Evolutionary conservation across 1,284 basidiomycete genomes (phyloP).

Genomic region (Cryptococcus sp.): DNA sequence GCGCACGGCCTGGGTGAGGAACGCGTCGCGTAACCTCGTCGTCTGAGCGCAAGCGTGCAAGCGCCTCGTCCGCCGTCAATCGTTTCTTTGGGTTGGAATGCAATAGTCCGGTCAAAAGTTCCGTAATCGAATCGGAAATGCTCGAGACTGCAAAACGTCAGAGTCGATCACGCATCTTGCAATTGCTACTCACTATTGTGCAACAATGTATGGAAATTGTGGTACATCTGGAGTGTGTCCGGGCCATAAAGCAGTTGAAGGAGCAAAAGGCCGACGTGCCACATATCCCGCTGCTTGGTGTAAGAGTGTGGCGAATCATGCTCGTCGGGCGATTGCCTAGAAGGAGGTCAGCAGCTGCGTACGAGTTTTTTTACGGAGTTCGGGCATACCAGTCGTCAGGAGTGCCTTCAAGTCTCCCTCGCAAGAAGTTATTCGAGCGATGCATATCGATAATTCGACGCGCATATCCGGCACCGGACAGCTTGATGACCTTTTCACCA

Average conservation of each 20-base stretch:
- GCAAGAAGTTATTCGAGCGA: constrained; percentile 52
- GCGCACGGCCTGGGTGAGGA: constrained; percentile 9
- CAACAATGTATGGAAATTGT: constrained; percentile 39
- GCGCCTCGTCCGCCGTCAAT: constrained; percentile 46
- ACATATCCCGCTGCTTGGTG: constrained; percentile 50
- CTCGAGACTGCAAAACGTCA: constrained; percentile 23
- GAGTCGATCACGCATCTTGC: not conserved
- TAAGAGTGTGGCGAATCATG: constrained; percentile 49
- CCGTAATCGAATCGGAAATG: constrained; percentile 33
- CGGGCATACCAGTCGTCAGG: constrained; percentile 46
- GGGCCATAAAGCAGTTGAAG: constrained; percentile 49
- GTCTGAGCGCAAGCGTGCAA: constrained; percentile 30
- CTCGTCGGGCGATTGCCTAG: constrained; percentile 51
- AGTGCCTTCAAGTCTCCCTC: constrained; percentile 30
- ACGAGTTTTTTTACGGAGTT: not conserved
- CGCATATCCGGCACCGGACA: constrained; percentile 49
- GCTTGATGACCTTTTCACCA: constrained; percentile 38
- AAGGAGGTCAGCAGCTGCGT: not conserved
- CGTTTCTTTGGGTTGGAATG: constrained; percentile 45
- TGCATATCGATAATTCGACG: constrained; percentile 50
- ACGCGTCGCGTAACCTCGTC: constrained; percentile 32
- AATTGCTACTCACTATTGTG: constrained; percentile 36
- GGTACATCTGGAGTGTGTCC: constrained; percentile 38
- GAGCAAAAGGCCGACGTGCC: constrained; percentile 49
- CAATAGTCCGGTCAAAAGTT: constrained; percentile 42